A percentile compares a stretch with the other conserved stretches of the same genome.
These are phyloP conservation scores for Colletotrichum nymphaeae DNA, from an alignment of 2,329 filamentous ascomycete genomes.

Conservation along the genomic window DNA sequence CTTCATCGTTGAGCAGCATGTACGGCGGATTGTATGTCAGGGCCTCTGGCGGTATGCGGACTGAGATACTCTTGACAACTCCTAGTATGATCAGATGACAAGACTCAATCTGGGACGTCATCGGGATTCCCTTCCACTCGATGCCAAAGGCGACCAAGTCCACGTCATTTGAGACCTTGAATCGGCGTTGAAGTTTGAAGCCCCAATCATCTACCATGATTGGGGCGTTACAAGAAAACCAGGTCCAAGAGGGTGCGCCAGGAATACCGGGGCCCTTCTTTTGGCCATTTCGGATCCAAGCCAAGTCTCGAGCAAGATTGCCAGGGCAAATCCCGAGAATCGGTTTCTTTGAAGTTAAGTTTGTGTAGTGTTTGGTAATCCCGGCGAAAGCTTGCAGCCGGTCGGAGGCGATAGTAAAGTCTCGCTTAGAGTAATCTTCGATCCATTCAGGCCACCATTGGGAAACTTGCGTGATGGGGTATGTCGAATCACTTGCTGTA, in stretches of 20 bases:
- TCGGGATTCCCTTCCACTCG: conserved; percentile 3
- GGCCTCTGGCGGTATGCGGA: neutral
- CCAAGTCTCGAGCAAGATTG: neutral
- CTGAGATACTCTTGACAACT: neutral
- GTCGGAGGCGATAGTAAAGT: conserved; percentile 5
- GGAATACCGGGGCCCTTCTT: neutral
- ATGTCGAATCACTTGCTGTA: neutral
- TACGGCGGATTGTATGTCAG: neutral
- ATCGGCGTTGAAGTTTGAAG: too few relatives aligned
- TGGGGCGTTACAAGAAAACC: conserved; percentile 11
- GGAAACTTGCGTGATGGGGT: neutral
- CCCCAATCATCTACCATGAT: neutral
- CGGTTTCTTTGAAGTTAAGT: neutral
- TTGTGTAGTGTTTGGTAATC: neutral
- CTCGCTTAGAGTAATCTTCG: neutral
- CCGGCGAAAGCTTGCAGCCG: conserved; percentile 8
- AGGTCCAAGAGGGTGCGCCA: conserved; percentile 4
- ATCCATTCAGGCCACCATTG: neutral
- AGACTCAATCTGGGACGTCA: neutral
- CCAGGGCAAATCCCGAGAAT: neutral
- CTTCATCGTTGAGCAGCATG: neutral
- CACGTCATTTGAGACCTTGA: neutral
- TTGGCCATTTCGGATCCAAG: neutral
- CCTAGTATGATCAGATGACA: neutral
- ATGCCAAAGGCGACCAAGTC: neutral